Evolutionary conservation across 2,329 filamentous ascomycete species (phyloP).

Genomic region (Verticillium longisporum): DNA sequence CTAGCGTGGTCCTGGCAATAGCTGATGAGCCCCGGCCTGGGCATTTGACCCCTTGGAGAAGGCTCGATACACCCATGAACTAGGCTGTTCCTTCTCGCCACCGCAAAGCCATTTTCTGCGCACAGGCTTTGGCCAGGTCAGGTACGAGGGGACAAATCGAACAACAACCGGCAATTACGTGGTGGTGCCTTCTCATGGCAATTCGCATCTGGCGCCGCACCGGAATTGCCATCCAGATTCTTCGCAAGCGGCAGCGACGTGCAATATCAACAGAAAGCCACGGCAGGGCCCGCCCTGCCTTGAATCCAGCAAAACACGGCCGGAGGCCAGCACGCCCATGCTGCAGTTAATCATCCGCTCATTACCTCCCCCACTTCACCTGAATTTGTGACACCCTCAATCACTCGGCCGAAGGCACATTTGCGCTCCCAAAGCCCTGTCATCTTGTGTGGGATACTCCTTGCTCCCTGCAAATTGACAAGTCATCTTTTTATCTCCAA

Average conservation of each 20-base stretch:
- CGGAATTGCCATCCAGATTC: background rate
- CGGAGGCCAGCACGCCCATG: background rate
- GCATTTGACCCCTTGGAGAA: background rate
- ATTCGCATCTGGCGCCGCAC: background rate
- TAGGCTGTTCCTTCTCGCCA: background rate
- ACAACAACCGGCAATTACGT: background rate
- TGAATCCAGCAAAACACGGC: background rate
- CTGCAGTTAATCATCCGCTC: background rate
- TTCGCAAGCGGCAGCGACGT: background rate
- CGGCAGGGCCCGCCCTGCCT: background rate
- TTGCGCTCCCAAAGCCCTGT: background rate
- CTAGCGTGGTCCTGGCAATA: background rate
- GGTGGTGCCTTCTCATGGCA: background rate
- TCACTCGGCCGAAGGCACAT: constrained; percentile 2
- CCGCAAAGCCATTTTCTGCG: background rate
- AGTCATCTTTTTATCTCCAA: background rate
- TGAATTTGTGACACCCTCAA: constrained; percentile 3
- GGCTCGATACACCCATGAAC: background rate
- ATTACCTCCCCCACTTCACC: constrained; percentile 3
- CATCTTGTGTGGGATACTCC: background rate
- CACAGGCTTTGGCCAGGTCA: background rate
- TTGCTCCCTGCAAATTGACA: background rate
- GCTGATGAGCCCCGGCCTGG: background rate
- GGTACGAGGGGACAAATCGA: too few species aligned
- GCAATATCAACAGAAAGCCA: background rate